Percentiles rank a stretch among this genome's conserved stretches.
Conservation (phyloP, 2,329 filamentous ascomycete species). For the Trichoderma simmonsii region DNA sequence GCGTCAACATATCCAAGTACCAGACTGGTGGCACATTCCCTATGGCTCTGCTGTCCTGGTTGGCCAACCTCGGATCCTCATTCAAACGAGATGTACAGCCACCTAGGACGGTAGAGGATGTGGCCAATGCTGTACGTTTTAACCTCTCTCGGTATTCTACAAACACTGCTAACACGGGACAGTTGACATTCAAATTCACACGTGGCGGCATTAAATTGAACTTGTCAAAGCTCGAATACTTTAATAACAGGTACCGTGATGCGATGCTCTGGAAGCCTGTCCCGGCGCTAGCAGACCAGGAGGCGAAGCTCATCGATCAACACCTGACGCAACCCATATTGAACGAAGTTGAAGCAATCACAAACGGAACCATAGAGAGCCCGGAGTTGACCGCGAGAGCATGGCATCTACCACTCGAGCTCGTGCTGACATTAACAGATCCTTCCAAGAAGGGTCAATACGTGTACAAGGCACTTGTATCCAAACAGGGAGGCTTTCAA, state of each 20-base stretch:
- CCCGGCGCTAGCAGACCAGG: conserved; percentile 24
- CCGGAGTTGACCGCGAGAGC: conserved; percentile 10
- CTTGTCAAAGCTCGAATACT: conserved; percentile 72
- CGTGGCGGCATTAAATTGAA: conserved; percentile 84
- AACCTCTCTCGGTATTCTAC: neutral
- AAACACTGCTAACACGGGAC: conserved; percentile 24
- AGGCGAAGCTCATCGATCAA: conserved; percentile 26
- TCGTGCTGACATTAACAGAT: conserved; percentile 27
- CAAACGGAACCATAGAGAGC: conserved; percentile 11
- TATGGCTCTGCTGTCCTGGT: conserved; percentile 68
- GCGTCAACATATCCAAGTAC: conserved; percentile 51
- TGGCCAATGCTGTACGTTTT: conserved; percentile 62
- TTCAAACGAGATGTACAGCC: conserved; percentile 28
- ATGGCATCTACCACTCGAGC: conserved; percentile 27
- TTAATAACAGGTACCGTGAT: conserved; percentile 66
- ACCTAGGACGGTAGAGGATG: conserved; percentile 57
- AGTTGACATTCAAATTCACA: conserved; percentile 86
- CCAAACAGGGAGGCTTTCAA: conserved; percentile 27
- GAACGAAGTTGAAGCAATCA: conserved; percentile 26
- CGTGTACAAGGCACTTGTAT: conserved; percentile 23
- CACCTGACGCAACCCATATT: conserved; percentile 26
- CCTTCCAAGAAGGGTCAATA: conserved; percentile 23
- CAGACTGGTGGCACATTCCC: conserved; percentile 46
- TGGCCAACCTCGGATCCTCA: conserved; percentile 61
- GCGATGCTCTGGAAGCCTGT: conserved; percentile 31